Evolutionary conservation across 306 rosid species (phyloP).

Genomic region (Prunus armeniaca): DNA sequence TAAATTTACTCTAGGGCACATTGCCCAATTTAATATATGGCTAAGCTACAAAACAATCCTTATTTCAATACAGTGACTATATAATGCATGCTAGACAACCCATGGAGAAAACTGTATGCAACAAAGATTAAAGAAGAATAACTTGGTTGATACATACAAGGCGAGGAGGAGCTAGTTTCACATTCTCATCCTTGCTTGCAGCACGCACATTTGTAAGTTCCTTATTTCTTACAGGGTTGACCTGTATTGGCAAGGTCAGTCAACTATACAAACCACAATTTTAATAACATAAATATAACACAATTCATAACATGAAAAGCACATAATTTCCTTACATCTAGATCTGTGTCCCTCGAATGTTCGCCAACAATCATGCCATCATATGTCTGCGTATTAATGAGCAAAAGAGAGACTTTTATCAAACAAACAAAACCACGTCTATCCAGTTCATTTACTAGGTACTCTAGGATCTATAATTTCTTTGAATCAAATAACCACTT

Average conservation of each 20-base stretch:
- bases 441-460: neutral
- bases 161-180: conserved; percentile 91
- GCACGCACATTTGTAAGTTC: conserved; percentile 78
- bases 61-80: neutral
- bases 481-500: neutral
- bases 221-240: conserved; percentile 79
- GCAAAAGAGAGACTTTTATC: conserved; percentile 1
- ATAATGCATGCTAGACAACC: neutral
- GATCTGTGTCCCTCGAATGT: conserved; percentile 84
- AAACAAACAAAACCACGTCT: neutral
- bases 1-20: neutral
- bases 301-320: conserved; percentile 17
- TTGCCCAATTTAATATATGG: neutral
- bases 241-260: conserved; percentile 45
- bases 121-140: conserved; percentile 3
- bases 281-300: neutral
- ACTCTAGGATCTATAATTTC: neutral
- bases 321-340: conserved; percentile 62
- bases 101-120: neutral
- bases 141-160: conserved; percentile 55
- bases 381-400: conserved; percentile 61
- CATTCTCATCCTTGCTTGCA: conserved; percentile 73
- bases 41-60: neutral
- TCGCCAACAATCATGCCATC: conserved; percentile 99
- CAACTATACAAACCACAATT: conserved; percentile 1